Evolutionary conservation across 2,329 filamentous ascomycete species (phyloP).

Genomic region (Stagonosporopsis cucurbitacearum): DNA sequence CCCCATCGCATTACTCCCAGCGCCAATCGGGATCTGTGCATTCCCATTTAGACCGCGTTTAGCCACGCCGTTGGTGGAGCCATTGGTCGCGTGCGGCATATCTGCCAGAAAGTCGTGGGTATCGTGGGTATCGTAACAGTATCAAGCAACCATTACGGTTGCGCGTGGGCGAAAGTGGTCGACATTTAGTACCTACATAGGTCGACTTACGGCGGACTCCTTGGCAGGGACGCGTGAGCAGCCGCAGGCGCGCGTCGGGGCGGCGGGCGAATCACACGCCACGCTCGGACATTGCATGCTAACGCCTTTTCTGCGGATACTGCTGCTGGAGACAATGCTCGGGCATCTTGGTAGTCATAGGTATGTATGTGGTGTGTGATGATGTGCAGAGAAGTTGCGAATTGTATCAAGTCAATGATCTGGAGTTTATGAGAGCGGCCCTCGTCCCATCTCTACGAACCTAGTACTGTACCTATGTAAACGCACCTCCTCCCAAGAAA

Average conservation of each 20-base stretch:
- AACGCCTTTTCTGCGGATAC: background rate
- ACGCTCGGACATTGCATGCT: constrained; percentile 7
- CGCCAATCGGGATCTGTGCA: constrained; percentile 22
- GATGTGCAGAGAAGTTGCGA: background rate
- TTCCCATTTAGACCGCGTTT: constrained; percentile 23
- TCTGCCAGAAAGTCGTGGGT: constrained; percentile 1
- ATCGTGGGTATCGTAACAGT: background rate
- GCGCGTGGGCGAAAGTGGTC: constrained; percentile 7
- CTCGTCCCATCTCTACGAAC: no score
- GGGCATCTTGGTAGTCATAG: no score
- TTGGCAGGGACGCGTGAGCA: constrained; percentile 29
- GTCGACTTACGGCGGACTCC: constrained; percentile 17
- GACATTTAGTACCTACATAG: no score
- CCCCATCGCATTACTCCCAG: constrained; percentile 19
- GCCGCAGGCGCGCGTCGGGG: background rate
- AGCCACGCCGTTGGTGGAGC: constrained; percentile 26
- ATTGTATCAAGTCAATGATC: no score
- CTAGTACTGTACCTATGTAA: no score
- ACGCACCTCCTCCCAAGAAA: no score
- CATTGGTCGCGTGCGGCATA: constrained; percentile 35
- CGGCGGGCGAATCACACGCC: constrained; percentile 9
- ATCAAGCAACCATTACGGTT: constrained; percentile 5
- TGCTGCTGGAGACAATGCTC: background rate
- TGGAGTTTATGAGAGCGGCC: background rate
- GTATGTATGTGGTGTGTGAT: no score